Conservation (phyloP, 495 filamentous ascomycete genomes). For the Tricharina praecox region DNA sequence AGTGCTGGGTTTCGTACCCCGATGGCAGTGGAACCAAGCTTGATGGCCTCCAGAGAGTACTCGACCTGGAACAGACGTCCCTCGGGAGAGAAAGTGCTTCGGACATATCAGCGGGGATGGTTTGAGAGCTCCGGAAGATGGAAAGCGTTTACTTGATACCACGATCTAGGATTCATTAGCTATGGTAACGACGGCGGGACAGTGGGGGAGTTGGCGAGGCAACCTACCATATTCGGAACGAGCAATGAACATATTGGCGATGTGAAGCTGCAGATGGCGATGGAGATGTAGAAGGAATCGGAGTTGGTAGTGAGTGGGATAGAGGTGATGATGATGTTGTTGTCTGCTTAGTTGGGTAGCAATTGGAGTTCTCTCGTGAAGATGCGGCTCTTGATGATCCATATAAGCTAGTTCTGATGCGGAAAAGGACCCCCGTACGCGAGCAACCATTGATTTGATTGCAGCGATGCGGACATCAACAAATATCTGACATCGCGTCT, state of each 20-base stretch:
- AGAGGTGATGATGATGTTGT: not conserved
- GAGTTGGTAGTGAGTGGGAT: not conserved
- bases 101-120: constrained; percentile 6
- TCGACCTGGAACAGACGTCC: constrained; percentile 99
- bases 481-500: too few relatives aligned
- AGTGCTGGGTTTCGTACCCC: too few relatives aligned
- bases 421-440: too few relatives aligned
- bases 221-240: constrained; percentile 95
- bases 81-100: constrained; percentile 97
- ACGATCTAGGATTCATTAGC: constrained; percentile 48
- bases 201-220: not conserved
- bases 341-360: too few relatives aligned
- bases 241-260: constrained; percentile 79
- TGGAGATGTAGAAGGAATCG: constrained; percentile 11
- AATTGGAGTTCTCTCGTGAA: too few relatives aligned
- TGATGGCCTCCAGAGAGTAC: constrained; percentile 99
- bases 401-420: too few relatives aligned
- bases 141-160: constrained; percentile 74
- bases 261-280: constrained; percentile 7
- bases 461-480: too few relatives aligned
- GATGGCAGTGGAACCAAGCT: constrained; percentile 95
- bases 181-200: not conserved
- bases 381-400: too few relatives aligned
- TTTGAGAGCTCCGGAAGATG: constrained; percentile 10
- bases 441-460: too few relatives aligned